Conservation (phyloP, 2,329 filamentous ascomycete genomes). For the Trichoderma lentiforme region DNA sequence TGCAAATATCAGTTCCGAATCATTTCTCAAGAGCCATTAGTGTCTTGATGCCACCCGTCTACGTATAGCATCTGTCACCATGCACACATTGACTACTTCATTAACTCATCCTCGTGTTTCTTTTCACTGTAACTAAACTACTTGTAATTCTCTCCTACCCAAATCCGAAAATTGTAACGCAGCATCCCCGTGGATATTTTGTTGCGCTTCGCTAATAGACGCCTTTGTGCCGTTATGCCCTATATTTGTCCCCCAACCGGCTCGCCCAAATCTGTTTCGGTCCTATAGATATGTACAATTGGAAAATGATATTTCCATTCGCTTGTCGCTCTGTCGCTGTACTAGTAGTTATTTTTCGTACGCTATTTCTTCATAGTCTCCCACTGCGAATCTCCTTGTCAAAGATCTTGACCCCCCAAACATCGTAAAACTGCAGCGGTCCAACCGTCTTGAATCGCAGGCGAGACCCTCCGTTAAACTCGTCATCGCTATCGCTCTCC, state of each 20-base stretch:
- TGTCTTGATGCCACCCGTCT: too few species aligned
- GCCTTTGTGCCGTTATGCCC: slow-evolving; percentile 8
- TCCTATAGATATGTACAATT: not conserved
- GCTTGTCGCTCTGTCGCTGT: not conserved
- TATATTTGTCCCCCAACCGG: not conserved
- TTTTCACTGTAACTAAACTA: not conserved
- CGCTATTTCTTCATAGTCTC: slow-evolving; percentile 25
- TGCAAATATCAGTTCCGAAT: not conserved
- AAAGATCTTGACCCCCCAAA: slow-evolving; percentile 53
- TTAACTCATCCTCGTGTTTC: too few species aligned
- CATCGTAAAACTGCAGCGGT: slow-evolving; percentile 38
- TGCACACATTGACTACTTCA: not conserved
- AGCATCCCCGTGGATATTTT: not conserved
- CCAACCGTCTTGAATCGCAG: slow-evolving; percentile 37
- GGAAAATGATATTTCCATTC: not conserved
- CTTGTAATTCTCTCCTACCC: not conserved
- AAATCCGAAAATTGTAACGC: not conserved
- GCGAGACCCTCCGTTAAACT: slow-evolving; percentile 31
- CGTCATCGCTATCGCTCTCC: slow-evolving; percentile 36
- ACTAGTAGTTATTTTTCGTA: not conserved
- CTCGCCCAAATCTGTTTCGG: not conserved
- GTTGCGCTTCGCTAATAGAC: slow-evolving; percentile 1
- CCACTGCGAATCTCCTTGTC: slow-evolving; percentile 51
- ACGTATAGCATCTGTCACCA: not conserved
- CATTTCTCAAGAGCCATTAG: too few species aligned